A percentile compares a stretch with the other conserved stretches of the same genome.
Conservation (phyloP, 2,329 filamentous ascomycete species). For the Arthrobotrys entomopaga region DNA sequence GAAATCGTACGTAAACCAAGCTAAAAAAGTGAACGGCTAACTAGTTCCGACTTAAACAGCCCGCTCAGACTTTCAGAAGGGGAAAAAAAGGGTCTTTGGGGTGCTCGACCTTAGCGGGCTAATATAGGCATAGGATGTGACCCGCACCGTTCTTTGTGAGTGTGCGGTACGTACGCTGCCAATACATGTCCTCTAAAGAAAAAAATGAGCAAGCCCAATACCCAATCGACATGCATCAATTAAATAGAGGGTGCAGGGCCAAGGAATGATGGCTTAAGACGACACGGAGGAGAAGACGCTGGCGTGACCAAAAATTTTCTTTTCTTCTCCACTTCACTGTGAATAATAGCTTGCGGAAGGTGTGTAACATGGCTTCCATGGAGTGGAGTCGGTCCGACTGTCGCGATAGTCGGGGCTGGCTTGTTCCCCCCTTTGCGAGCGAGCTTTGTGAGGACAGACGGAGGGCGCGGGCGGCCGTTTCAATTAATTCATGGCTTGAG, state of each 20-base stretch:
- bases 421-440: slow-evolving; percentile 23
- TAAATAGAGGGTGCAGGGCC: slow-evolving; percentile 28
- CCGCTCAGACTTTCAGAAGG: slow-evolving; percentile 9
- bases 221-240: slow-evolving; percentile 18
- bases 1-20: neutral
- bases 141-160: slow-evolving; percentile 13
- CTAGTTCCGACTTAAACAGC: slow-evolving; percentile 1
- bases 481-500: slow-evolving; percentile 7
- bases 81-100: slow-evolving; percentile 33
- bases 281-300: slow-evolving; percentile 2
- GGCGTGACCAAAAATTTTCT: slow-evolving; percentile 6
- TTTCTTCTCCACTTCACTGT: slow-evolving; percentile 6
- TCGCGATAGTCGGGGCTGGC: slow-evolving; percentile 24
- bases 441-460: slow-evolving; percentile 17
- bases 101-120: slow-evolving; percentile 36
- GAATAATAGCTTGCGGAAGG: slow-evolving; percentile 24
- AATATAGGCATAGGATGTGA: slow-evolving; percentile 50
- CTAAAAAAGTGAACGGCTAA: no score
- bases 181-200: slow-evolving; percentile 1
- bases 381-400: slow-evolving; percentile 37
- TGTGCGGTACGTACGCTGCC: neutral
- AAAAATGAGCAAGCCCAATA: neutral
- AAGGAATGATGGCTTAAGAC: neutral
- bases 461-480: slow-evolving; percentile 6
- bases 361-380: slow-evolving; percentile 2